Evolutionary conservation across 176 grass and related monocot genomes (phyloP), one percentile per base, ranked within the genome.

Genomic region (Oryza glaberrima): DNA sequence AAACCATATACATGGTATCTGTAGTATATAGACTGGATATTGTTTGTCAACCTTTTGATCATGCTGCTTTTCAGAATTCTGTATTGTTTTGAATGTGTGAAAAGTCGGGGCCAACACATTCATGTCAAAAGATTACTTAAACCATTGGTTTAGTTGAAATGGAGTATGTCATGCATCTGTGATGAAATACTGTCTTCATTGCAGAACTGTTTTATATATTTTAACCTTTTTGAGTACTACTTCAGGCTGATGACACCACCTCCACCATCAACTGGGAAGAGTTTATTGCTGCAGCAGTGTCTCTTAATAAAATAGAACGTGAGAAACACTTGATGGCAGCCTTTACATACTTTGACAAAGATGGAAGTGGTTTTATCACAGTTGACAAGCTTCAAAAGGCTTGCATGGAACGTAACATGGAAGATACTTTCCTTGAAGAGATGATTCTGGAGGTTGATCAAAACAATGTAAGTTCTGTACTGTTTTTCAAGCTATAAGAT

Each of bases 271-370:
- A 84, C 34, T 94, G 81, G 47, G 89, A 83, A 78, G 94, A 94
- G 70, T 97, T 97, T 76, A 88, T 92, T 76, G 91, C 91, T 76
- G 91, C 85, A 61, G 86, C 89, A 61, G 61, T 92, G 19, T 76
- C 91, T 81, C 76, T 94, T 74, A 86, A 85, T 78, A 89, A 92
- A 83, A 78, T 86, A 64, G 94, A 92, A 43, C 84, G 52, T 35
- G 77, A 96, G 79, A 82, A 93, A 76, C 89, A 93, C 43, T 88
- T 93, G 52, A 63, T 78, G 20, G 86, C 84, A 52, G 79, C 87
- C 9, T 93, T 96, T 83, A 90, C 84, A 72, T 97, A 88, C 77
- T 93, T 97, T 78, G 82, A 91, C 67, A 93, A 90, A 65, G 86
- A 93, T 88, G 89, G 84, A 77, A 86, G 85, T 77, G 91, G 87